phyloP scores from a whole-genome alignment of 352 stramenopile genomes.

The Phytophthora niederhauseri region DNA sequence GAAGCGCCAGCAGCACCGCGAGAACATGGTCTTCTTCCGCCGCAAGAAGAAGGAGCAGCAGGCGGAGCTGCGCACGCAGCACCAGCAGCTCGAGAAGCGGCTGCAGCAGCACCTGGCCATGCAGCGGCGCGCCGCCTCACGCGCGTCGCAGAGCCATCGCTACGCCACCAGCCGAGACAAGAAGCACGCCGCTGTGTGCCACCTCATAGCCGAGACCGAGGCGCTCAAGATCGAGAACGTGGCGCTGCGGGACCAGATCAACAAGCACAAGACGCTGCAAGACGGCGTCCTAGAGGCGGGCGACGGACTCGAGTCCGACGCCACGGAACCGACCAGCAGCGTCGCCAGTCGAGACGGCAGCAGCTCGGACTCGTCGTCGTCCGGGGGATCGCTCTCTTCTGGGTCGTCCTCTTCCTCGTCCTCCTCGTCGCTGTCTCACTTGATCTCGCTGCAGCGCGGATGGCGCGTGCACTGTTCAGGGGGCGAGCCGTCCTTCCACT shows the following conservation, averaged over 20 bases:
- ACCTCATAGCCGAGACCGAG: constrained; percentile 46
- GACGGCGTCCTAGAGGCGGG: constrained; percentile 15
- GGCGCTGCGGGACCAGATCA: constrained; percentile 35
- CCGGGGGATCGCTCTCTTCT: constrained; percentile 17
- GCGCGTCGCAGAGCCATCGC: constrained; percentile 8
- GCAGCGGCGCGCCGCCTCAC: constrained; percentile 35
- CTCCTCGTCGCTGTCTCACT: constrained; percentile 24
- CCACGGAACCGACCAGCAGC: constrained; percentile 19
- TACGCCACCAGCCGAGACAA: not conserved
- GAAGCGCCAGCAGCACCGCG: constrained; percentile 54
- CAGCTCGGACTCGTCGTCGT: constrained; percentile 29
- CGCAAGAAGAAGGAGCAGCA: constrained; percentile 59
- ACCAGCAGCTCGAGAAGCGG: constrained; percentile 42
- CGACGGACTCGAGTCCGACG: constrained; percentile 10
- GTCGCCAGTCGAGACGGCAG: constrained; percentile 27
- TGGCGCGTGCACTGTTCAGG: constrained; percentile 35
- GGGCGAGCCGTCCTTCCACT: constrained; percentile 45
- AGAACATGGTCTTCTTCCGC: constrained; percentile 61
- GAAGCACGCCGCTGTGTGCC: constrained; percentile 22
- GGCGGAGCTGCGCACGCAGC: constrained; percentile 40
- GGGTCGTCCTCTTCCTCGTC: constrained; percentile 25
- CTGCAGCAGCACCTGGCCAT: constrained; percentile 46
- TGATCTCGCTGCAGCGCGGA: constrained; percentile 23
- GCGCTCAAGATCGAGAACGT: constrained; percentile 47
- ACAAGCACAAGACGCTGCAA: constrained; percentile 31